Conservation (phyloP, 1,284 basidiomycete species). For the Cryptococcus jaspeensis region DNA sequence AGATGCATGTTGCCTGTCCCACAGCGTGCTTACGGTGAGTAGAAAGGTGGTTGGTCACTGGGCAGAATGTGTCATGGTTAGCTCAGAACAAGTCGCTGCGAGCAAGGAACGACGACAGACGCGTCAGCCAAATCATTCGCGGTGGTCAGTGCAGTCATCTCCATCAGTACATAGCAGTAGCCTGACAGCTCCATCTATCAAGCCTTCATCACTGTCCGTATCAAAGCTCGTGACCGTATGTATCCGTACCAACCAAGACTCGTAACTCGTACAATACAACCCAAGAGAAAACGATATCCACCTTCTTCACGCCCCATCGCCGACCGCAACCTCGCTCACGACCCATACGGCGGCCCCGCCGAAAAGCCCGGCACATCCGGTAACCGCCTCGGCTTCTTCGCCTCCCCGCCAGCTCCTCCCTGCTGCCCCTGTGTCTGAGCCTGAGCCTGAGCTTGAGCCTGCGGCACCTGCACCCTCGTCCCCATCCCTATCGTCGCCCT, state of each 20-base stretch:
- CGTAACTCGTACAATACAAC: background rate
- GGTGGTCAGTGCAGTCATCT: no score
- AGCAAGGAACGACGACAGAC: no score
- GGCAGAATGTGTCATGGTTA: no score
- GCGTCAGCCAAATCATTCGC: no score
- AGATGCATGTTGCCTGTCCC: no score
- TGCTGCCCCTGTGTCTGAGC: background rate
- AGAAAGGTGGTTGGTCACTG: no score
- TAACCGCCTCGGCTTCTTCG: conserved; percentile 2
- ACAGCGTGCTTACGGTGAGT: no score
- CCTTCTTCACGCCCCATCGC: background rate
- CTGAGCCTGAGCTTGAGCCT: background rate
- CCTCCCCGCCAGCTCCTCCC: background rate
- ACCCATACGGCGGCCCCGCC: conserved; percentile 5
- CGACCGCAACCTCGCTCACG: background rate
- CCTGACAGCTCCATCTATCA: no score
- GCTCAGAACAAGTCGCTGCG: no score
- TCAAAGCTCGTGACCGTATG: no score
- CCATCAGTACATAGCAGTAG: no score
- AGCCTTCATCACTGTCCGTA: no score
- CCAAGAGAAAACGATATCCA: background rate
- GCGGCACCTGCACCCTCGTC: background rate
- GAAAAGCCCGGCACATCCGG: conserved; percentile 8
- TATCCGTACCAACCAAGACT: background rate
- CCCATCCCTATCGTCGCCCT: conserved; percentile 6